phyloP scores from a whole-genome alignment of 306 rosid genomes.

The Fragaria nilgerrensis region DNA sequence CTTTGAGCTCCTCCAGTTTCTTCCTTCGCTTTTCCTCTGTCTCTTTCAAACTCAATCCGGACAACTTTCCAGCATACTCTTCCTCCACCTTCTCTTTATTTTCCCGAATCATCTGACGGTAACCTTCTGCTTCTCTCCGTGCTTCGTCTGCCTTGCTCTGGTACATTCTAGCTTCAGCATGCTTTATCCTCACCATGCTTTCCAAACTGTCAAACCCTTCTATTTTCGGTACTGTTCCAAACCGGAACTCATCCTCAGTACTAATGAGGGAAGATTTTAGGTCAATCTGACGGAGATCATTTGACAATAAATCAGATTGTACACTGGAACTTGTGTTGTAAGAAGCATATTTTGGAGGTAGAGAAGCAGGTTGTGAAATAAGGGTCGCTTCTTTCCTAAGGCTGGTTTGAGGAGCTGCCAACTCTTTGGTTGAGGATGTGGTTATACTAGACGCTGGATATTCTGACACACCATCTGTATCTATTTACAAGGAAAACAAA shows the following conservation, averaged over 20 bases:
- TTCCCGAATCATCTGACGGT: conserved; percentile 53
- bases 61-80: conserved; percentile 65
- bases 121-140: conserved; percentile 80
- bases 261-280: conserved; percentile 54
- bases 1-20: conserved; percentile 82
- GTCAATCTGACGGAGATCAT: conserved; percentile 58
- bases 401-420: conserved; percentile 42
- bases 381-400: conserved; percentile 58
- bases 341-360: conserved; percentile 42
- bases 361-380: conserved; percentile 46
- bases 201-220: conserved; percentile 81
- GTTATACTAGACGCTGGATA: conserved; percentile 47
- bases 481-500: conserved; percentile 30
- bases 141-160: conserved; percentile 95
- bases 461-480: conserved; percentile 54
- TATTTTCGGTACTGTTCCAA: conserved; percentile 55
- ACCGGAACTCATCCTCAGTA: conserved; percentile 54
- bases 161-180: conserved; percentile 94
- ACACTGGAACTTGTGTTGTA: conserved; percentile 56
- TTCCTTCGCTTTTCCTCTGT: conserved; percentile 68
- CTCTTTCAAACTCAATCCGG: conserved; percentile 68
- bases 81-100: conserved; percentile 69
- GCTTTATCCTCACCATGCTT: conserved; percentile 84
- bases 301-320: conserved; percentile 47
- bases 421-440: conserved; percentile 43